Base-by-base conservation (phyloP, 2,329 filamentous ascomycete species). In the Aspergillus nomiae region DNA sequence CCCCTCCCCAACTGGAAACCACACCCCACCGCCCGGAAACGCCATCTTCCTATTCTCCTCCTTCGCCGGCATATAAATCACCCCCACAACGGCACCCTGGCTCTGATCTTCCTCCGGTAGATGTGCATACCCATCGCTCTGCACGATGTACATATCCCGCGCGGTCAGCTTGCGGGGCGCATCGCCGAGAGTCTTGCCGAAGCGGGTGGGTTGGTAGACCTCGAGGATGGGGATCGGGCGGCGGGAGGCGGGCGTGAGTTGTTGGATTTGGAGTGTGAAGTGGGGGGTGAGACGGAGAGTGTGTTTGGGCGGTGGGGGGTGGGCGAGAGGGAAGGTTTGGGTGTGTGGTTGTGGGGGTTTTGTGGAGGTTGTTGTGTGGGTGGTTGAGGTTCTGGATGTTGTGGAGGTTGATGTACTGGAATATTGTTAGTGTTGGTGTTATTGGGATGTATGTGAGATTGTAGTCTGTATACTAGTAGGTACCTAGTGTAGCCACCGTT, bases 191-290 rank as follows among this genome's bases (percentile, higher is more conserved):
- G 65, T 65, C 56, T 71, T 74, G 24, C 68, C 65, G 3, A 74
- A 68, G 11, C 68, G 66, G 7, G 68, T 65, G 24, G 74, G 73
- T 28, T 71, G 73, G 69, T 71, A 73, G 64, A 75, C 63, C 38
- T 74, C 74, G 1, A 76, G 65, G 16, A 76, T 72, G 2, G 74
- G 73, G 10, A 73, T 65, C 21, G 68, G 68, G 19, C 67, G 63
- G 11, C 67, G 67, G 16, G 60, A 28, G n/a, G 54, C 53, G 4
- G 43, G 43, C 21, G 62, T 61, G 34, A 76, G 55, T 67, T 76
- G 74, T 66, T 76, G 74, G 58, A 76, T 71, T 68, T 76, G 74
- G 2, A 76, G 70, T 5, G 74, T 65, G 26, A 75, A 66, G 26
- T 71, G 71, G 11, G 74, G 64, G 30, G 67, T 64, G 46, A 76